Conservation (phyloP, 164 flowering plant species). For the Vitis riparia region DNA sequence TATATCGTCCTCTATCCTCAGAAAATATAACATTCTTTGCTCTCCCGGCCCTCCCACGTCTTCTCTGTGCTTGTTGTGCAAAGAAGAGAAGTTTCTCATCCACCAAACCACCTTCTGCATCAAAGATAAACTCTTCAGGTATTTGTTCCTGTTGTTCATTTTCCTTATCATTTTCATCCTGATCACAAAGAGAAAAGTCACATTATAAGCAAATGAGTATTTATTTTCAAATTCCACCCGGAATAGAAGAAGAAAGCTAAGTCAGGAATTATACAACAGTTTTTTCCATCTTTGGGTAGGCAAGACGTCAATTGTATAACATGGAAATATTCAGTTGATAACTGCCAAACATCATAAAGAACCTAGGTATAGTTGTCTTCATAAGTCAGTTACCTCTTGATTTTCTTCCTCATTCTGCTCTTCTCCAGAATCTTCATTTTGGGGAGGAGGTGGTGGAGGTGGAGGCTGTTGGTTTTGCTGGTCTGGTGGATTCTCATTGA, state of each 20-base stretch:
- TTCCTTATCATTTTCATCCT: slow-evolving; percentile 86
- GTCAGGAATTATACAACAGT: neutral
- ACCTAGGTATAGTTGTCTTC: neutral
- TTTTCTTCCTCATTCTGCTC: slow-evolving; percentile 81
- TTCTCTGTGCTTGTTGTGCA: slow-evolving; percentile 97
- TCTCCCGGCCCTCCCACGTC: slow-evolving; percentile 89
- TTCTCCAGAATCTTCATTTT: slow-evolving; percentile 79
- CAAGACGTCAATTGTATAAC: too few species aligned
- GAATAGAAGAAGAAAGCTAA: slow-evolving; percentile 2
- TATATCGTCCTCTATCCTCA: slow-evolving; percentile 94
- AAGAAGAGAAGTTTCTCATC: slow-evolving; percentile 96
- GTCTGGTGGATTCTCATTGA: slow-evolving; percentile 81
- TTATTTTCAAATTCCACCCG: neutral
- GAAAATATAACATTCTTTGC: slow-evolving; percentile 97
- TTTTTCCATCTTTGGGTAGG: too few species aligned
- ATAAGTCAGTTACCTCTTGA: slow-evolving; percentile 51
- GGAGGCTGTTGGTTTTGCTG: slow-evolving; percentile 92
- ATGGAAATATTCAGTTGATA: neutral
- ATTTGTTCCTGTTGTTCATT: slow-evolving; percentile 82
- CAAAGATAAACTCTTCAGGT: slow-evolving; percentile 97
- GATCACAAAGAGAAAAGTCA: slow-evolving; percentile 17
- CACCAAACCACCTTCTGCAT: slow-evolving; percentile 96
- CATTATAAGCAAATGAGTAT: neutral
- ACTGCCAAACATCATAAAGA: neutral
- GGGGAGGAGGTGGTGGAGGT: slow-evolving; percentile 93